A percentile compares a stretch with the other conserved stretches of the same genome.
These are phyloP conservation scores for Aspergillus floridensis DNA, from an alignment of 2,329 filamentous ascomycete genomes.

Conservation along the genomic window DNA sequence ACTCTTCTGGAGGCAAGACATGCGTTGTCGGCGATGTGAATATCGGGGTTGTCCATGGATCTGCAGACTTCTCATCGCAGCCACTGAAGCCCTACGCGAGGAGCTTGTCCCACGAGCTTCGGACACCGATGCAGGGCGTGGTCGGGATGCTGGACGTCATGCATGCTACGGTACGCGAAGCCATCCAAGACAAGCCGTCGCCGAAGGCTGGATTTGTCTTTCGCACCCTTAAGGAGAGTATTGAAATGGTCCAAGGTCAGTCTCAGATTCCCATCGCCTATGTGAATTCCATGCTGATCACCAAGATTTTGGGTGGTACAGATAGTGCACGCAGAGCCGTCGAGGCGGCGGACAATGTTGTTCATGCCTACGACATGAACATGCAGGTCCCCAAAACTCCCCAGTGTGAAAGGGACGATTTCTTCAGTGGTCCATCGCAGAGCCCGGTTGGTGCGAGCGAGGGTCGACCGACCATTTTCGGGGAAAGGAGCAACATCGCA, in stretches of 20 bases:
- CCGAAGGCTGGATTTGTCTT: conserved; percentile 56
- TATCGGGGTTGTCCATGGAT: conserved; percentile 54
- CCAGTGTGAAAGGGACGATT: conserved; percentile 40
- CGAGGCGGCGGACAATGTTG: conserved; percentile 72
- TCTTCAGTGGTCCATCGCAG: conserved; percentile 27
- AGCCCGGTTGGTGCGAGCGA: conserved; percentile 28
- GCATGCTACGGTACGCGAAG: conserved; percentile 69
- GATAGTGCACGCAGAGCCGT: conserved; percentile 70
- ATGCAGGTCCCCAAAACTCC: conserved; percentile 70
- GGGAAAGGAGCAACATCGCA: conserved; percentile 44
- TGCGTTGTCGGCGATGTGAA: conserved; percentile 25
- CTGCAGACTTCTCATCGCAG: conserved; percentile 57
- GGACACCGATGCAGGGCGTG: conserved; percentile 73
- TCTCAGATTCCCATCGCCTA: conserved; percentile 1
- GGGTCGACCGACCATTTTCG: conserved; percentile 40
- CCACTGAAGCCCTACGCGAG: conserved; percentile 70
- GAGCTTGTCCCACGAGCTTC: conserved; percentile 67
- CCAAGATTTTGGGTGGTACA: conserved; percentile 25
- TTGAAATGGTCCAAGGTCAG: conserved; percentile 67
- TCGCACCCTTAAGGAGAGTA: conserved; percentile 63
- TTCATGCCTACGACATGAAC: conserved; percentile 72
- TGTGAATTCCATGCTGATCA: conserved; percentile 5
- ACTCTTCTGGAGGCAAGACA: conserved; percentile 19
- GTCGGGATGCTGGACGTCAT: conserved; percentile 75
- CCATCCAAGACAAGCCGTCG: conserved; percentile 55